Base-by-base conservation (phyloP, 1,284 basidiomycete species). In the Ganoderma leucocontextum region DNA sequence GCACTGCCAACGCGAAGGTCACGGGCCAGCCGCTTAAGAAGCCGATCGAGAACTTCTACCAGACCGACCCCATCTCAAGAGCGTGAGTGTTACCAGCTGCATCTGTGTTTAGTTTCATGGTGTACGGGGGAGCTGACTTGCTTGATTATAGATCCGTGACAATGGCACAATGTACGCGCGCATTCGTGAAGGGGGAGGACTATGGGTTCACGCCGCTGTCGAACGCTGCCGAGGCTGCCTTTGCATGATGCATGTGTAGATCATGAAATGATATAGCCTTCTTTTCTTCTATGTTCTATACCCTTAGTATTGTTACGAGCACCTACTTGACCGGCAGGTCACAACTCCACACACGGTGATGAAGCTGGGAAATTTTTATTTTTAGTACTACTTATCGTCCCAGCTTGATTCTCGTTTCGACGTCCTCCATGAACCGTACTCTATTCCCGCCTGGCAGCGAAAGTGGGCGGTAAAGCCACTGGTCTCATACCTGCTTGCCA, bases 31-130 rank as follows among this genome's bases (percentile, higher is more conserved):
- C 88, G 10, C 90, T 99, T 82, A 86, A 85, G 80, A 94, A 92
- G 81, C 94, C 96, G 2, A 93, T 99, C 75, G 76, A 84, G 67
- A 98, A 98, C 86, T 99, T 99, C 83, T 99, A 99, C 84, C 92
- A 96, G 83, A 99, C 97, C 9, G 96, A 97, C 81, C 88, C 93
- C 42, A 92, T 95, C 73, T 94, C 93, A 60, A 84, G 93, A 86
- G 91, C 93, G 92, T 93, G 74, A 82, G 93, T 89, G 0, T 66
- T 35, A 13, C 59, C 52, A 52, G 15, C 2, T 29, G 22, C 29
- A 53, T 19, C 22, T 17, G 22, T 9, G 52, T 52, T 33, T 39
- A 9, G 12, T 12, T 29, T 29, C 29, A 29, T 29, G 29, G 8
- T 15, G 15, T 35, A 7, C 29, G 13, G 17, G 22, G 22, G 52